These are phyloP conservation scores for Eucalyptus melliodora DNA, from an alignment of 345 rosid genomes.

Conservation along the genomic window DNA sequence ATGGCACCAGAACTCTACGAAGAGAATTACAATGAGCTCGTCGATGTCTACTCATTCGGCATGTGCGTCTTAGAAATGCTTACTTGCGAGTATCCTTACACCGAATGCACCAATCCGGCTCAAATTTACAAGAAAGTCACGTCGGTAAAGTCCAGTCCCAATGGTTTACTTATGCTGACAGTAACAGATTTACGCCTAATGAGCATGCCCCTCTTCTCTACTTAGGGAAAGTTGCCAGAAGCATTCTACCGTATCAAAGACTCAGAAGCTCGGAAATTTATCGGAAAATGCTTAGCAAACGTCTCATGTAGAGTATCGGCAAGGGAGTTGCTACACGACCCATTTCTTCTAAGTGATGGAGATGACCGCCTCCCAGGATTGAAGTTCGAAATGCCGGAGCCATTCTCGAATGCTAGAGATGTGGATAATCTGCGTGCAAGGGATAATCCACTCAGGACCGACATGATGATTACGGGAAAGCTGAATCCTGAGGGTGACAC, in stretches of 20 bases:
- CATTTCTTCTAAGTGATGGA: conserved; percentile 48
- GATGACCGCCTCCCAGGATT: neutral
- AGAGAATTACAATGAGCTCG: conserved; percentile 86
- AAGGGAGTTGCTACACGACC: conserved; percentile 49
- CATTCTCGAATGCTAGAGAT: conserved; percentile 6
- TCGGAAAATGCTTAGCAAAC: conserved; percentile 65
- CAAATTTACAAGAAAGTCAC: conserved; percentile 97
- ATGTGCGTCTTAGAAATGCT: conserved; percentile 94
- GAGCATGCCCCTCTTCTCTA: neutral
- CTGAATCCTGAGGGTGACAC: conserved; percentile 64
- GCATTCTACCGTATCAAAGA: conserved; percentile 59
- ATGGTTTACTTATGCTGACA: neutral
- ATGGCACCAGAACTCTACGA: conserved; percentile 98
- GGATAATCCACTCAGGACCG: conserved; percentile 16
- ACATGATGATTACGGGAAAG: conserved; percentile 72
- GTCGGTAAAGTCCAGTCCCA: conserved; percentile 22
- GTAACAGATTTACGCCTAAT: neutral
- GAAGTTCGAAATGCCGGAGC: neutral
- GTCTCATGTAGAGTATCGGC: conserved; percentile 76
- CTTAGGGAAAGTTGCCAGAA: conserved; percentile 79
- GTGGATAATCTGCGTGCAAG: neutral
- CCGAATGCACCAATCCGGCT: conserved; percentile 83
- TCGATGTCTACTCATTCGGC: conserved; percentile 86
- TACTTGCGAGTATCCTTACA: conserved; percentile 76
- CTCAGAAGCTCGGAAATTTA: conserved; percentile 42